Percentiles rank a stretch among this genome's conserved stretches.
Evolutionary conservation across 345 rosid genomes (phyloP).

Genomic region (Physaria fendleri): DNA sequence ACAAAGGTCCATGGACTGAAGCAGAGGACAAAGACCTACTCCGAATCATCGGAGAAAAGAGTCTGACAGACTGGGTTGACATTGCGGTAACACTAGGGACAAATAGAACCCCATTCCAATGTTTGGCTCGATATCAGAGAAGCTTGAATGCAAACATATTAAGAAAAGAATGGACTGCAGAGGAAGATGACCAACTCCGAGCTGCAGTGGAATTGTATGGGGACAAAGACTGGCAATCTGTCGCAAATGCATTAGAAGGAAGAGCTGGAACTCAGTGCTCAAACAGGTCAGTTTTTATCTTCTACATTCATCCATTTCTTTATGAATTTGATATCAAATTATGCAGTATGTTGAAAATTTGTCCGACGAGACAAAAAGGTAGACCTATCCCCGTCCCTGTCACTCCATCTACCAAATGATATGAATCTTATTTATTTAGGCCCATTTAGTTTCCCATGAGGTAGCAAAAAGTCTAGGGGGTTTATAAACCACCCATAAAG

Average conservation of each 20-base stretch:
- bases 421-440: neutral
- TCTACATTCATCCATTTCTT: neutral
- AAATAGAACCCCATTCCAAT: conserved; percentile 82
- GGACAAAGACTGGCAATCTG: conserved; percentile 77
- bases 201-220: conserved; percentile 64
- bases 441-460: neutral
- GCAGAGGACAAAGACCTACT: conserved; percentile 67
- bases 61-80: conserved; percentile 61
- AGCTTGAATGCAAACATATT: conserved; percentile 66
- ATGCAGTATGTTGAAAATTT: neutral
- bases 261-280: conserved; percentile 90
- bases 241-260: conserved; percentile 63
- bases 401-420: neutral
- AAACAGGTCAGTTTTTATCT: conserved; percentile 53
- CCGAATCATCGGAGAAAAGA: conserved; percentile 48
- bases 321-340: conserved; percentile 1
- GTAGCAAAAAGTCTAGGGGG: neutral
- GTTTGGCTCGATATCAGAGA: conserved; percentile 79
- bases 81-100: conserved; percentile 62
- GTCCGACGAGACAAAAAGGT: neutral
- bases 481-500: neutral
- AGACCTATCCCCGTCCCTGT: neutral
- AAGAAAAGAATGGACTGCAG: conserved; percentile 71
- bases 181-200: conserved; percentile 80
- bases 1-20: conserved; percentile 50